Evolutionary conservation across 192 early-diverging fungal species (phyloP).

Genomic region (Coemansia sp.): DNA sequence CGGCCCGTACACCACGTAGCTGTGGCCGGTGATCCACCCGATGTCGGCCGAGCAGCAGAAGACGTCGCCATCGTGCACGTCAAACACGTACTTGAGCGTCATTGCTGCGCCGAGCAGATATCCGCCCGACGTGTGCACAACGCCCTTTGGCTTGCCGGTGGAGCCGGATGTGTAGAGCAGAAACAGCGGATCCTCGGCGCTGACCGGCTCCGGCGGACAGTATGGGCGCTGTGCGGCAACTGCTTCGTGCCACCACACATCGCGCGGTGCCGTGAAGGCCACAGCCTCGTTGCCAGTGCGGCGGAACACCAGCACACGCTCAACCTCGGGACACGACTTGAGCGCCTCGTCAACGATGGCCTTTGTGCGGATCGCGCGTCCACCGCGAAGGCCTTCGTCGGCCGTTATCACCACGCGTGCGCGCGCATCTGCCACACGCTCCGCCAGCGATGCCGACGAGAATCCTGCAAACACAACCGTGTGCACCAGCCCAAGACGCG

Average conservation of each 20-base stretch:
- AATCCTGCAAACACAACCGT: conserved; percentile 98
- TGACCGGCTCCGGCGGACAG: conserved; percentile 83
- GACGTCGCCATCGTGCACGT: conserved; percentile 84
- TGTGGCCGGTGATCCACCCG: conserved; percentile 86
- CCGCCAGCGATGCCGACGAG: conserved; percentile 87
- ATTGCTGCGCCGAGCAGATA: conserved; percentile 89
- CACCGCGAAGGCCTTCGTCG: conserved; percentile 92
- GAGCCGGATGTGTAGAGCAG: conserved; percentile 93
- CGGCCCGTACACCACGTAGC: conserved; percentile 93
- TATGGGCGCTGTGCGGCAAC: conserved; percentile 78
- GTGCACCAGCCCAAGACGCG: conserved; percentile 89
- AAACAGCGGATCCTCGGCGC: conserved; percentile 91
- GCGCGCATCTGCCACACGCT: conserved; percentile 83
- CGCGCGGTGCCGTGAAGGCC: conserved; percentile 72
- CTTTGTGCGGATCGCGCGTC: conserved; percentile 87
- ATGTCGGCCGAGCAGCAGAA: conserved; percentile 96
- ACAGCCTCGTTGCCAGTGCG: conserved; percentile 79
- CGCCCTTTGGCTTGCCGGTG: conserved; percentile 90
- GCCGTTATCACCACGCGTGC: conserved; percentile 86
- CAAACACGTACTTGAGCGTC: conserved; percentile 93
- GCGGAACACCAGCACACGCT: conserved; percentile 86
- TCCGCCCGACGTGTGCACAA: conserved; percentile 91
- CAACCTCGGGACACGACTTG: conserved; percentile 72
- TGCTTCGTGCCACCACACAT: conserved; percentile 97
- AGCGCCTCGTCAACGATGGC: conserved; percentile 92